phyloP scores from a whole-genome alignment of 352 stramenopile genomes.

The Elongisporangium senticosum region DNA sequence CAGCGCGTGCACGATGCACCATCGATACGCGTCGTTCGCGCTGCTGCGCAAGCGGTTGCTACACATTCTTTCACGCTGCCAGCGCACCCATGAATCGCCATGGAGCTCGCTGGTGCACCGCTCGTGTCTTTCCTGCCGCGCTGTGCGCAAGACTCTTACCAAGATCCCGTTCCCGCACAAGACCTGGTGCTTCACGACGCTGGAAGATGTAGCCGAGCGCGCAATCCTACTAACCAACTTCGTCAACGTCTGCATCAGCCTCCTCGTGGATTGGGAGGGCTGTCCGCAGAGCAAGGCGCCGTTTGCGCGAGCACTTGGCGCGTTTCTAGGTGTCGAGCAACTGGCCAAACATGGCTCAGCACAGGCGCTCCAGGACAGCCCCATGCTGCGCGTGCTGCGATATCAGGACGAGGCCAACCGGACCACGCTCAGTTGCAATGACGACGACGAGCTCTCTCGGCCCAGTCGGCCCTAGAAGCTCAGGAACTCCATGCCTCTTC shows the following conservation, averaged over 20 bases:
- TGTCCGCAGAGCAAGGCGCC: background rate
- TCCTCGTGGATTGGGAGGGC: constrained; percentile 10
- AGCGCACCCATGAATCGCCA: background rate
- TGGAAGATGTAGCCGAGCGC: background rate
- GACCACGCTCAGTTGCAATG: background rate
- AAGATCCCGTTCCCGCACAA: background rate
- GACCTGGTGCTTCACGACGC: constrained; percentile 24
- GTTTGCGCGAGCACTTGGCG: constrained; percentile 2
- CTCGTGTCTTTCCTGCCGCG: background rate
- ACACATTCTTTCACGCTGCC: background rate
- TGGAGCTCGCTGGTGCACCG: background rate
- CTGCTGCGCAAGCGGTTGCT: background rate
- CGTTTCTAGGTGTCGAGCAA: constrained; percentile 9
- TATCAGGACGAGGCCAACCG: background rate
- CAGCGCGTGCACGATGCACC: background rate
- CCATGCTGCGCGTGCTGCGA: background rate
- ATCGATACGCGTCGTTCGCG: background rate
- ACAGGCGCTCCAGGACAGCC: background rate
- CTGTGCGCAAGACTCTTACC: background rate
- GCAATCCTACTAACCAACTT: background rate
- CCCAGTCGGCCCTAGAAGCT: background rate
- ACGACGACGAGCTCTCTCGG: background rate
- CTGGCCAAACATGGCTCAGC: background rate
- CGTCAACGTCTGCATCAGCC: background rate
- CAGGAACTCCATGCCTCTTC: background rate